Evolutionary conservation across 495 filamentous ascomycete species (phyloP).

Genomic region (Xylaria longipes): DNA sequence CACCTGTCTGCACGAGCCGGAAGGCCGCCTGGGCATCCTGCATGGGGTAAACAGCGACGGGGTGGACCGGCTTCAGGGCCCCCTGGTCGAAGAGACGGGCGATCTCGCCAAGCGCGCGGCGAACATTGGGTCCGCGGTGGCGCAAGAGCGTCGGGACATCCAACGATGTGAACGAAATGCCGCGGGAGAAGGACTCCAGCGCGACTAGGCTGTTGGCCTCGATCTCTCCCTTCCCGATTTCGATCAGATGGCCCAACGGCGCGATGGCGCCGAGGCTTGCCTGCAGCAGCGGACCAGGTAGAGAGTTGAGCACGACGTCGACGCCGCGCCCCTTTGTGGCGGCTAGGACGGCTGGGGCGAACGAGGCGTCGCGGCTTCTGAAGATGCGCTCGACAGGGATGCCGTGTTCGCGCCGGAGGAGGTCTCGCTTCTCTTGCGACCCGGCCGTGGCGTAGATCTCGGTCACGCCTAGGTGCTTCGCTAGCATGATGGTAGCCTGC

Average conservation of each 20-base stretch:
- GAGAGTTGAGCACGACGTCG: no score
- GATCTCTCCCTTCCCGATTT: conserved; percentile 53
- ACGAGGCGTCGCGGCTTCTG: conserved; percentile 35
- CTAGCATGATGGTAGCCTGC: conserved; percentile 56
- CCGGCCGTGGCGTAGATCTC: conserved; percentile 57
- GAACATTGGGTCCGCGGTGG: no score
- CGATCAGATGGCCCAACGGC: conserved; percentile 58
- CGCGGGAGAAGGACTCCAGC: conserved; percentile 43
- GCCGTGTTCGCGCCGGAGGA: conserved; percentile 46
- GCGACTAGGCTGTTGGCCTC: conserved; percentile 17
- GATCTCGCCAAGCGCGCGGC: no score
- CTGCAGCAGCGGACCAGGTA: conserved; percentile 48
- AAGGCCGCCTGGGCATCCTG: no score
- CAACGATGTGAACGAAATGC: conserved; percentile 38
- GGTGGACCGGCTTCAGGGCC: no score
- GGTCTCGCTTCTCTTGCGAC: conserved; percentile 42
- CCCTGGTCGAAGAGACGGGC: no score
- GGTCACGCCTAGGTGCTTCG: conserved; percentile 49
- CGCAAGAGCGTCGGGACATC: conserved; percentile 21
- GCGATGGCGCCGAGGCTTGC: conserved; percentile 54
- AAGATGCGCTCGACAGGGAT: conserved; percentile 56
- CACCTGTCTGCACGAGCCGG: no score
- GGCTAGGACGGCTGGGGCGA: conserved; percentile 49
- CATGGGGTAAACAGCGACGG: no score
- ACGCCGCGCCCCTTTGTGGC: no score